phyloP scores from a whole-genome alignment of 2,329 filamentous ascomycete species.

The Zarea fungicola region DNA sequence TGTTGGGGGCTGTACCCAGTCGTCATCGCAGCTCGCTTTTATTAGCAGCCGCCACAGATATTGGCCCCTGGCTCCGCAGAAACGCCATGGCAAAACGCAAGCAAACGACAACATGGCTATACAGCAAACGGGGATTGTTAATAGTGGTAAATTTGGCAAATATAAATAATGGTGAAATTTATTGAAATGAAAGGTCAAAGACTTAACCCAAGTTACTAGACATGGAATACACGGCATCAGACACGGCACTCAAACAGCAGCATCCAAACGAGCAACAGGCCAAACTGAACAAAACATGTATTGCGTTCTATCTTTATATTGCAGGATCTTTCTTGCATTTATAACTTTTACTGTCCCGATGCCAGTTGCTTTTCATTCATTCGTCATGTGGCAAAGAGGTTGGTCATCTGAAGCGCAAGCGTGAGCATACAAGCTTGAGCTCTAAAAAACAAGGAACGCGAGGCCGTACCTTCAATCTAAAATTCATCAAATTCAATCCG shows the following conservation, averaged over 20 bases:
- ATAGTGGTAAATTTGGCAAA: too few species aligned
- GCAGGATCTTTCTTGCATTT: conserved; percentile 5
- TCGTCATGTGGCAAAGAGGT: conserved; percentile 11
- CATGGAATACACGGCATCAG: not conserved
- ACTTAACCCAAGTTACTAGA: too few species aligned
- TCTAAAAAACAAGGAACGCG: not conserved
- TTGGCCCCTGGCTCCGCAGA: not conserved
- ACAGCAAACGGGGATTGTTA: too few species aligned
- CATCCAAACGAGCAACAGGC: not conserved
- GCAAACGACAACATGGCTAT: too few species aligned
- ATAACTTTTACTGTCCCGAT: conserved; percentile 10
- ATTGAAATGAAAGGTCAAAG: too few species aligned
- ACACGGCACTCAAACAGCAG: not conserved
- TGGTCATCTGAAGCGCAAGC: conserved; percentile 3
- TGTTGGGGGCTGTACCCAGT: not conserved
- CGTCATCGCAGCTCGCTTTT: conserved; percentile 3
- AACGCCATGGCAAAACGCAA: not conserved
- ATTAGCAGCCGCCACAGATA: not conserved
- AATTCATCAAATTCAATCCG: conserved; percentile 43
- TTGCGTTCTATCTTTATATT: conserved; percentile 12
- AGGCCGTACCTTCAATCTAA: conserved; percentile 11
- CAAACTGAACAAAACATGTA: conserved; percentile 7
- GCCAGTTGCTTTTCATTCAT: conserved; percentile 8
- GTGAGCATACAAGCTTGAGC: conserved; percentile 1
- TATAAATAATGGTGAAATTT: too few species aligned